These are phyloP conservation scores for Mucor plumbeus DNA, from an alignment of 371 early-diverging fungal species.

Conservation along the genomic window DNA sequence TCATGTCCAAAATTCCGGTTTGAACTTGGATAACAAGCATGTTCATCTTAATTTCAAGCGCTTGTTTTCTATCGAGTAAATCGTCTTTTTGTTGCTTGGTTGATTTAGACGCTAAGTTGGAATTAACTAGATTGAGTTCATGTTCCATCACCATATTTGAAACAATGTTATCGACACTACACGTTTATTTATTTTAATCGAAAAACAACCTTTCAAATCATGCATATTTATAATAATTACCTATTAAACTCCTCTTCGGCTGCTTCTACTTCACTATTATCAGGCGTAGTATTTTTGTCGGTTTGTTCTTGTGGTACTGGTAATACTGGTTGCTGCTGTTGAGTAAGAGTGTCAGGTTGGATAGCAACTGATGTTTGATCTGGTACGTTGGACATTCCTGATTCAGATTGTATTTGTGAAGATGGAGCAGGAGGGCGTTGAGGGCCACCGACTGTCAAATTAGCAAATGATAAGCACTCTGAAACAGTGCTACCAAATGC, in stretches of 20 bases:
- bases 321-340: neutral
- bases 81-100: slow-evolving; percentile 63
- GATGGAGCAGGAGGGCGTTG: neutral
- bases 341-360: neutral
- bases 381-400: neutral
- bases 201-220: neutral
- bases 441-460: slow-evolving; percentile 32
- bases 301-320: neutral
- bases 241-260: slow-evolving; percentile 59
- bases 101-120: slow-evolving; percentile 53
- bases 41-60: slow-evolving; percentile 80
- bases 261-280: slow-evolving; percentile 44
- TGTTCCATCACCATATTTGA: slow-evolving; percentile 82
- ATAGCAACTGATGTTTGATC: neutral
- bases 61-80: slow-evolving; percentile 66
- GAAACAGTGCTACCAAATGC: slow-evolving; percentile 43
- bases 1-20: slow-evolving; percentile 79
- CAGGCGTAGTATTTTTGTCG: neutral
- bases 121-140: slow-evolving; percentile 62
- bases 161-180: slow-evolving; percentile 72
- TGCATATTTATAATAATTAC: slow-evolving; percentile 21
- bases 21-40: slow-evolving; percentile 82
- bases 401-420: neutral
- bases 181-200: neutral
- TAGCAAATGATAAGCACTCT: slow-evolving; percentile 25